These are phyloP conservation scores for Coix lacrymajobi DNA, from an alignment of 176 grass and related monocot species.

Conservation along the genomic window DNA sequence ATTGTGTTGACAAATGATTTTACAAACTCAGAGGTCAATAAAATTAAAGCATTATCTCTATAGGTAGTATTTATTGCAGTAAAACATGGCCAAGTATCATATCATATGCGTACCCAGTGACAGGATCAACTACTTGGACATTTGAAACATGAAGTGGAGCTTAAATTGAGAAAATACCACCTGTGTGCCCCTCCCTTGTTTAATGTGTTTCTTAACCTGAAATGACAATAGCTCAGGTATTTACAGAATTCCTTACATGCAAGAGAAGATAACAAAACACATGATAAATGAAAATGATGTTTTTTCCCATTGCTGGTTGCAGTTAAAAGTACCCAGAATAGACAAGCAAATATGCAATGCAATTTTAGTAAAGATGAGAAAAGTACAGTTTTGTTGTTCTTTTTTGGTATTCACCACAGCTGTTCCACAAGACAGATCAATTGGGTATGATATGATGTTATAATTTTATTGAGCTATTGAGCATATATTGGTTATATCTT, in stretches of 20 bases:
- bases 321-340: neutral
- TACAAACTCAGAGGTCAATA: neutral
- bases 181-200: slow-evolving; percentile 88
- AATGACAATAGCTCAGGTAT: neutral
- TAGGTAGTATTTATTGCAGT: too few relatives aligned
- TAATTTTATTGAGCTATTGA: neutral
- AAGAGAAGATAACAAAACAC: neutral
- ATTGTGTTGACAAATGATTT: neutral
- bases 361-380: neutral
- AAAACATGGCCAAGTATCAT: neutral
- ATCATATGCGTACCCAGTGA: slow-evolving; percentile 66
- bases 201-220: slow-evolving; percentile 98
- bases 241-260: neutral
- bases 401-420: neutral
- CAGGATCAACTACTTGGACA: slow-evolving; percentile 85
- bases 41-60: neutral
- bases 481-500: neutral
- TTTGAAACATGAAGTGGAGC: slow-evolving; percentile 99
- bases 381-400: neutral
- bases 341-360: neutral
- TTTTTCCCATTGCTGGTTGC: neutral
- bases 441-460: neutral
- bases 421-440: neutral
- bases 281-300: neutral
- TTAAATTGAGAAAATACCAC: slow-evolving; percentile 97